Percentiles rank a stretch among this genome's conserved stretches.
Evolutionary conservation across 768 basidiomycete genomes (phyloP).

Genomic region (Austroboletus eburneus): DNA sequence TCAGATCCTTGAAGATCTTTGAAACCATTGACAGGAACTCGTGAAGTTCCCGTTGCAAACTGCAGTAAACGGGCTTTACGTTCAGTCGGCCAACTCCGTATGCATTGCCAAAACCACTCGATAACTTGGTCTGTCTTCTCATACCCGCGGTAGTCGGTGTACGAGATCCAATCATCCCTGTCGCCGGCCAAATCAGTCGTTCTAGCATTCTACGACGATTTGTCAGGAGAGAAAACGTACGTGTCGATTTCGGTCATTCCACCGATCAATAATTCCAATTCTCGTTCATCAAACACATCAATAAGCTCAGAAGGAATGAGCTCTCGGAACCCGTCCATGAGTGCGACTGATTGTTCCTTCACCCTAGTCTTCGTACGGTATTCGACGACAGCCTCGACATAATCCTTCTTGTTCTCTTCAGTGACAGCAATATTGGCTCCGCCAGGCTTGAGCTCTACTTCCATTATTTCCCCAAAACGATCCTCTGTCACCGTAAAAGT

Average conservation of each 20-base stretch:
- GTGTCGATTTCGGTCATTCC: conserved; percentile 93
- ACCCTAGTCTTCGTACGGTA: conserved; percentile 82
- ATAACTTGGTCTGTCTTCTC: conserved; percentile 85
- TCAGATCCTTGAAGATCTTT: conserved; percentile 93
- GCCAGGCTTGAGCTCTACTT: conserved; percentile 59
- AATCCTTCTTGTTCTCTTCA: conserved; percentile 74
- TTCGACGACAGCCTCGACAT: conserved; percentile 71
- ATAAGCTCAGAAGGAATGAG: conserved; percentile 80
- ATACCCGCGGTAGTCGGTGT: conserved; percentile 89
- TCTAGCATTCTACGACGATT: not conserved
- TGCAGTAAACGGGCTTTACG: conserved; percentile 82
- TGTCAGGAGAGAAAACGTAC: conserved; percentile 34
- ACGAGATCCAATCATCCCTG: conserved; percentile 90
- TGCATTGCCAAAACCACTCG: conserved; percentile 95
- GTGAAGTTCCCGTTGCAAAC: conserved; percentile 85
- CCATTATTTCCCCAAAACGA: conserved; percentile 68
- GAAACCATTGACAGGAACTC: conserved; percentile 89
- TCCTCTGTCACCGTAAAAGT: conserved; percentile 70
- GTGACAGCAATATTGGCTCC: conserved; percentile 63
- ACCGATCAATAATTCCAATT: conserved; percentile 84
- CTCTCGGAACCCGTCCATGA: conserved; percentile 83
- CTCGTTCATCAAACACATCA: conserved; percentile 87
- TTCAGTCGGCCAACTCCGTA: conserved; percentile 87
- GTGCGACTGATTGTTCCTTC: conserved; percentile 78
- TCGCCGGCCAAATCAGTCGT: conserved; percentile 1